These are phyloP conservation scores for Emmonsia crescens DNA, from an alignment of 2,329 filamentous ascomycete genomes.

Conservation along the genomic window DNA sequence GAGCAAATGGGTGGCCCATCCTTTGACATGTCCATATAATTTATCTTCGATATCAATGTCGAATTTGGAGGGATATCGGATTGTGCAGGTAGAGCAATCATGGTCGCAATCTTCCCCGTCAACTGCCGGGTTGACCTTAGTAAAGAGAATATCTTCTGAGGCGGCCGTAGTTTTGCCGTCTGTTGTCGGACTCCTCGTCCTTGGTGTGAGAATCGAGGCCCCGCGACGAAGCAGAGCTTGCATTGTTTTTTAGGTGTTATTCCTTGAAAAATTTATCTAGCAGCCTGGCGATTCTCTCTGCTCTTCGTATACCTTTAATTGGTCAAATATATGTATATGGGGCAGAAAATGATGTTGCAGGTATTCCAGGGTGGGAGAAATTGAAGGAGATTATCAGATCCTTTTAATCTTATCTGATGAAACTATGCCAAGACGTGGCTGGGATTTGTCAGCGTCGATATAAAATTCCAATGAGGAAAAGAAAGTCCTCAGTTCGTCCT, in stretches of 20 bases:
- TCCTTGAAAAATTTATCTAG: neutral
- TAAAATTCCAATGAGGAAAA: neutral
- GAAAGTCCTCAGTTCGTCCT: no score
- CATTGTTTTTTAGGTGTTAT: conserved; percentile 16
- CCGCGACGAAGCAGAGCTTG: conserved; percentile 26
- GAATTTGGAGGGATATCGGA: conserved; percentile 66
- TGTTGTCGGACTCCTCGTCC: conserved; percentile 15
- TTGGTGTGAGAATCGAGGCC: conserved; percentile 24
- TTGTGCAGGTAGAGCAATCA: conserved; percentile 72
- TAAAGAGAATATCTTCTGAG: conserved; percentile 52
- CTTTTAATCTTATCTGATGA: neutral
- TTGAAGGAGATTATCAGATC: neutral
- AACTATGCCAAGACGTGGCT: neutral
- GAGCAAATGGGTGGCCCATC: conserved; percentile 79
- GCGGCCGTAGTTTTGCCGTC: conserved; percentile 29
- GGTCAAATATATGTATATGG: neutral
- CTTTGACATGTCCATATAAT: conserved; percentile 75
- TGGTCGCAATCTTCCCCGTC: conserved; percentile 84
- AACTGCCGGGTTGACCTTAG: conserved; percentile 58
- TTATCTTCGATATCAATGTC: conserved; percentile 63
- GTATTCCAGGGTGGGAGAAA: no score
- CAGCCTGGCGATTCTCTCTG: neutral
- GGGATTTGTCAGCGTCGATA: neutral
- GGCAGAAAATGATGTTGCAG: neutral
- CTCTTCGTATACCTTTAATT: neutral